A percentile compares a stretch with the other conserved stretches of the same genome.
Conservation (phyloP, 1,139 yeast species). For the Kodamaea derodonti region DNA sequence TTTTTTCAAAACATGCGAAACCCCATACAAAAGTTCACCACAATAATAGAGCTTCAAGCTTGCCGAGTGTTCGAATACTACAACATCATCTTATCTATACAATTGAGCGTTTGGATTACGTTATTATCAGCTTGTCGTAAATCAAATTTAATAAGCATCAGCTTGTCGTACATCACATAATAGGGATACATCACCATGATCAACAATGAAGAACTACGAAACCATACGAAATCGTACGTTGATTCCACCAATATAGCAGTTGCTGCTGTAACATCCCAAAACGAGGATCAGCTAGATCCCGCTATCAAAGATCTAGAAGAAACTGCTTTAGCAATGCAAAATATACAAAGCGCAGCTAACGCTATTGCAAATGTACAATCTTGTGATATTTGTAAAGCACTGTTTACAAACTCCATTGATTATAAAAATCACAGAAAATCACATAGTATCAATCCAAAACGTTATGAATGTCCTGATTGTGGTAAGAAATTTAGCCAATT, state of each 20-base stretch:
- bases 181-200: too few species aligned
- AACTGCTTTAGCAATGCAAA: background rate
- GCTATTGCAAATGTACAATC: background rate
- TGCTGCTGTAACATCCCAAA: background rate
- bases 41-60: too few species aligned
- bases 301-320: slow-evolving; percentile 1
- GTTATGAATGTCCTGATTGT: slow-evolving; percentile 10
- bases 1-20: too few species aligned
- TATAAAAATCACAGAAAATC: slow-evolving; percentile 11
- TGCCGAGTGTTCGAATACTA: too few species aligned
- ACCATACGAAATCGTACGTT: too few species aligned
- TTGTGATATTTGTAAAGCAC: slow-evolving; percentile 10
- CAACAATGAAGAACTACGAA: too few species aligned
- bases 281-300: background rate
- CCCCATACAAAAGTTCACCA: too few species aligned
- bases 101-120: too few species aligned
- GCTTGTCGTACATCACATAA: too few species aligned
- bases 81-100: too few species aligned
- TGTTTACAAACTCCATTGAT: slow-evolving; percentile 9
- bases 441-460: slow-evolving; percentile 11
- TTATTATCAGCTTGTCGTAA: too few species aligned
- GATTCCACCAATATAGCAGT: background rate
- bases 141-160: too few species aligned
- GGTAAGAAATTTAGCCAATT: slow-evolving; percentile 13
- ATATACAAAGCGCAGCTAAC: background rate